phyloP scores from a whole-genome alignment of 176 grass and related monocot species.

The Carex kokanica region DNA sequence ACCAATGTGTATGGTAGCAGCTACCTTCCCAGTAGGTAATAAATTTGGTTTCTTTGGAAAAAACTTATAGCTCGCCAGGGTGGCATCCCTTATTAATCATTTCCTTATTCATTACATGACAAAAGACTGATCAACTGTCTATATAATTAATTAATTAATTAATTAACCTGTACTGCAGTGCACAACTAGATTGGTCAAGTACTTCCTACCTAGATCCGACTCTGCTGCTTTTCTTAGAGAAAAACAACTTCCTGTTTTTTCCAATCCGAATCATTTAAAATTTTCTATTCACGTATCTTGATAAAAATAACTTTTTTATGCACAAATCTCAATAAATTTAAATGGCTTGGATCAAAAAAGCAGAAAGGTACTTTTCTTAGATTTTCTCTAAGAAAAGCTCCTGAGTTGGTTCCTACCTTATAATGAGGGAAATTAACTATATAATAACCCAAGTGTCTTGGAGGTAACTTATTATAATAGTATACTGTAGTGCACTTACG shows the following conservation, averaged over 20 bases:
- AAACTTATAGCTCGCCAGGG: not conserved
- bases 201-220: too few species aligned
- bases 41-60: slow-evolving; percentile 10
- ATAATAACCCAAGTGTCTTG: not conserved
- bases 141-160: not conserved
- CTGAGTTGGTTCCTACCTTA: too few species aligned
- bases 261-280: too few species aligned
- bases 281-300: too few species aligned
- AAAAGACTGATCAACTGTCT: not conserved
- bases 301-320: too few species aligned
- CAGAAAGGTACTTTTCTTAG: too few species aligned
- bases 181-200: not conserved
- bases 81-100: not conserved
- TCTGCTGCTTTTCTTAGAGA: too few species aligned
- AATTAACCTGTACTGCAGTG: not conserved
- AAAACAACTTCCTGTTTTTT: too few species aligned
- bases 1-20: not conserved
- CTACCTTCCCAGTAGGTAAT: not conserved
- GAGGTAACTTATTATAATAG: not conserved
- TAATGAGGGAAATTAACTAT: not conserved
- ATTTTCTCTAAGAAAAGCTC: too few species aligned
- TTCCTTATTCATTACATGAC: not conserved
- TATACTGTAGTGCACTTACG: not conserved
- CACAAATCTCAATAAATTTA: too few species aligned
- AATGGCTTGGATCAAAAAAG: too few species aligned